These are phyloP conservation scores for Apium graveolens DNA, from an alignment of 129 eudicot species.

Conservation along the genomic window DNA sequence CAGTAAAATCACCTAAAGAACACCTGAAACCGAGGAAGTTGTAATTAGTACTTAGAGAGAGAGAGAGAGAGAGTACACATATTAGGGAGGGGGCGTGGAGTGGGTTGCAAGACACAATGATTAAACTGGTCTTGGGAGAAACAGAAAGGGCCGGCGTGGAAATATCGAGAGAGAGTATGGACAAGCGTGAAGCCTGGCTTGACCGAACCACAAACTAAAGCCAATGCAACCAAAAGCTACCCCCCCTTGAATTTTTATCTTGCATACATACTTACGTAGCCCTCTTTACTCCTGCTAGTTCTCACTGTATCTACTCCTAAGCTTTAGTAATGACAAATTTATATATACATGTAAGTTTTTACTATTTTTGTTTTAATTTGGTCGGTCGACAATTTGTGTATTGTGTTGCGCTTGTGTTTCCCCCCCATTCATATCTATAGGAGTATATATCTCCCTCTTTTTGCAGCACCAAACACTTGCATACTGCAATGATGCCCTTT, in stretches of 20 bases:
- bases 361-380: constrained; percentile 30
- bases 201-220: constrained; percentile 14
- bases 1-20: not conserved
- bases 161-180: not conserved
- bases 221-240: not conserved
- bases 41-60: not conserved
- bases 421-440: not conserved
- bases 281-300: not conserved
- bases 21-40: constrained; percentile 5
- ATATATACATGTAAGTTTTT: not conserved
- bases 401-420: constrained; percentile 37
- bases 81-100: not conserved
- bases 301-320: not conserved
- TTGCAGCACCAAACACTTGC: constrained; percentile 4
- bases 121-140: not conserved
- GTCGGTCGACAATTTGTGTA: constrained; percentile 86
- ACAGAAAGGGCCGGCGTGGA: constrained; percentile 9
- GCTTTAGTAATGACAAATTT: not conserved
- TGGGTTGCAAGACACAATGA: constrained; percentile 1
- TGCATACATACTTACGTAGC: not conserved
- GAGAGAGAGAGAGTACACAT: not conserved
- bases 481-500: not conserved
- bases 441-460: not conserved
- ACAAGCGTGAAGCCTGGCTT: constrained; percentile 15
- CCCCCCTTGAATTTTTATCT: not conserved